Conservation (phyloP, 75 land plant species). For the Cunninghamia lanceolata region DNA sequence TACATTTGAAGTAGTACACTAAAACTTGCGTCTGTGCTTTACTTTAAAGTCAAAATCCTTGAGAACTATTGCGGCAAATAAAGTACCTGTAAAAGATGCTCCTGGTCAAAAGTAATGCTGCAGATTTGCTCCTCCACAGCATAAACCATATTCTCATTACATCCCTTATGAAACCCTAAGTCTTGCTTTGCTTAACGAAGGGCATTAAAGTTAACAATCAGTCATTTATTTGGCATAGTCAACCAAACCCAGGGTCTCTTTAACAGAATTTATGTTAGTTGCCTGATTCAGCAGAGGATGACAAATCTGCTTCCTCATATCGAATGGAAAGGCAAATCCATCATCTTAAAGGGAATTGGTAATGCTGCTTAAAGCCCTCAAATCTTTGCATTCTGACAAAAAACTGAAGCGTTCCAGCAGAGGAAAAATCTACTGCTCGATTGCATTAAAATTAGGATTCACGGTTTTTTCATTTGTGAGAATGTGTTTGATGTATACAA, state of each 20-base stretch:
- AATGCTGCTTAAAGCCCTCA: slow-evolving; percentile 7
- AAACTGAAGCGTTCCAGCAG: slow-evolving; percentile 14
- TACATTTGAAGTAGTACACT: neutral
- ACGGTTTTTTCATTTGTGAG: neutral
- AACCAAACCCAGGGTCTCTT: neutral
- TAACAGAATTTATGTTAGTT: neutral
- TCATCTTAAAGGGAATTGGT: neutral
- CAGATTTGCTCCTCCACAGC: slow-evolving; percentile 21
- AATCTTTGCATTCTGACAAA: slow-evolving; percentile 17
- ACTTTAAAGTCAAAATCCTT: neutral
- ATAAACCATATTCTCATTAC: slow-evolving; percentile 13
- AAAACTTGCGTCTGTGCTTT: neutral
- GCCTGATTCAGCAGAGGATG: neutral
- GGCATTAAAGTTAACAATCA: slow-evolving; percentile 13
- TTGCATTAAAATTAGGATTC: neutral
- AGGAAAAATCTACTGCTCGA: slow-evolving; percentile 14
- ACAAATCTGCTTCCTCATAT: neutral
- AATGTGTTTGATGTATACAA: slow-evolving; percentile 8
- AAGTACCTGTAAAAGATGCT: slow-evolving; percentile 11
- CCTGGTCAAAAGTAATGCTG: slow-evolving; percentile 11
- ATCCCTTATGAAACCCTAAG: too few species aligned
- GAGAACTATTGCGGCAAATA: neutral
- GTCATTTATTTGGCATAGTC: slow-evolving; percentile 13
- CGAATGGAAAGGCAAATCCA: slow-evolving; percentile 13
- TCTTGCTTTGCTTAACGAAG: slow-evolving; percentile 2